Percentiles rank a stretch among this genome's conserved stretches.
Evolutionary conservation across 2,329 filamentous ascomycete genomes (phyloP).

Genomic region (Gnomoniopsis smithogilvyi): DNA sequence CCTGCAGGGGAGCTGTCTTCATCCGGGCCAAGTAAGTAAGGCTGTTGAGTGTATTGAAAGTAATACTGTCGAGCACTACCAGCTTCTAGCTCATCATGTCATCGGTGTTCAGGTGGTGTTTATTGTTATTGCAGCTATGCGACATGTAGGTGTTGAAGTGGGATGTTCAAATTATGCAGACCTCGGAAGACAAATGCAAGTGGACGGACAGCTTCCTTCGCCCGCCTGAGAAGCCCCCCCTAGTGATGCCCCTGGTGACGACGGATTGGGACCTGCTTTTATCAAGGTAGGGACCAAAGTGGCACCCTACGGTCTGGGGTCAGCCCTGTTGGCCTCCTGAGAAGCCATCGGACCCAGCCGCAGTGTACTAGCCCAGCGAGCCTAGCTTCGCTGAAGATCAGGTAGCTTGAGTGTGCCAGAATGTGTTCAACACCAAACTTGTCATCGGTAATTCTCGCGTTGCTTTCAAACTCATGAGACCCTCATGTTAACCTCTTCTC

Average conservation of each 20-base stretch:
- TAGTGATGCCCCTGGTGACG: not conserved
- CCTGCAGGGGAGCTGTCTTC: conserved; percentile 27
- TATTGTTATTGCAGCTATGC: not conserved
- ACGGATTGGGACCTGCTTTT: not conserved
- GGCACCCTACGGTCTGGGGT: not conserved
- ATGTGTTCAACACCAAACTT: not conserved
- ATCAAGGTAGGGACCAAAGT: not conserved
- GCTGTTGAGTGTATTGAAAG: conserved; percentile 1
- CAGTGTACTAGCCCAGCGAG: not conserved
- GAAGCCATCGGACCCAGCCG: not conserved
- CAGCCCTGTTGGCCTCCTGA: not conserved
- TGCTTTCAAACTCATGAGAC: not conserved
- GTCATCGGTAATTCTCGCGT: not conserved
- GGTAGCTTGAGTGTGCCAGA: not conserved
- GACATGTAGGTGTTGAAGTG: not conserved
- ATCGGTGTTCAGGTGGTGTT: not conserved
- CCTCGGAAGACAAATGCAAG: not conserved
- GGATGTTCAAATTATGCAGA: not conserved
- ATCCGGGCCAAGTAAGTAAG: conserved; percentile 23
- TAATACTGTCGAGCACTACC: not conserved
- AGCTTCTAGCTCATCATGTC: conserved; percentile 14
- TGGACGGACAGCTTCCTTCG: not conserved
- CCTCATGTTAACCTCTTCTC: not conserved
- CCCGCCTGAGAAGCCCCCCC: no score
- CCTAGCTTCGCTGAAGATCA: not conserved